Conservation (phyloP, 768 basidiomycete genomes). For the Pleurotus citrinopileatus region DNA sequence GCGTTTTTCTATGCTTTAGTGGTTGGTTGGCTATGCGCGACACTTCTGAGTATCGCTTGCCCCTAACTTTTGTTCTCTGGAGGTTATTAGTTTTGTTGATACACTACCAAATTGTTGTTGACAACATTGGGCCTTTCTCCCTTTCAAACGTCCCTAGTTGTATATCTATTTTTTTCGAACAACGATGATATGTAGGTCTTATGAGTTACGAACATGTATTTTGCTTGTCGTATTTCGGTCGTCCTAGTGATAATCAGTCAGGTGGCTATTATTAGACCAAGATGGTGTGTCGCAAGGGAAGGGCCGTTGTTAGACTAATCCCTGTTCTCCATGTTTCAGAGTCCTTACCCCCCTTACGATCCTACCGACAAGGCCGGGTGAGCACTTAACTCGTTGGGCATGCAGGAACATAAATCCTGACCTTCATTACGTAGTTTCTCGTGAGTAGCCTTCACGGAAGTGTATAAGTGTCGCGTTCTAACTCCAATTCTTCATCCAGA, state of each 20-base stretch:
- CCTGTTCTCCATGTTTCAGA: slow-evolving; percentile 29
- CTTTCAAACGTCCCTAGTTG: slow-evolving; percentile 1
- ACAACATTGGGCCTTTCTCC: not conserved
- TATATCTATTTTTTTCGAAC: not conserved
- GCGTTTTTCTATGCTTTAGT: slow-evolving; percentile 6
- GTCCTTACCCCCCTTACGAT: slow-evolving; percentile 71
- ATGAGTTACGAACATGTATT: too few relatives aligned
- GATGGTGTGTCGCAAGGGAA: too few relatives aligned
- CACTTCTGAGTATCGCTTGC: not conserved
- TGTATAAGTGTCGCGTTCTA: not conserved
- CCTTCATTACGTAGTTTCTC: slow-evolving; percentile 49
- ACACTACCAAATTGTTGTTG: slow-evolving; percentile 1
- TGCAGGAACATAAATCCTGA: slow-evolving; percentile 4
- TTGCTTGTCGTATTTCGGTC: too few relatives aligned
- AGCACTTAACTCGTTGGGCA: slow-evolving; percentile 15
- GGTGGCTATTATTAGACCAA: not conserved
- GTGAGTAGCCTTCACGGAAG: slow-evolving; percentile 34
- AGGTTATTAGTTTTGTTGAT: not conserved
- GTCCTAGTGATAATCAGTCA: too few relatives aligned
- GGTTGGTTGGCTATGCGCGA: not conserved
- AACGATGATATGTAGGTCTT: too few relatives aligned
- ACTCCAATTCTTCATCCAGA: slow-evolving; percentile 31
- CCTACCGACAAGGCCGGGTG: slow-evolving; percentile 68
- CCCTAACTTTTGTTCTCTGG: not conserved
- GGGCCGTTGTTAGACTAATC: not conserved